Evolutionary conservation across 768 basidiomycete genomes (phyloP).

Genomic region (Xerocomellus chrysenteron): DNA sequence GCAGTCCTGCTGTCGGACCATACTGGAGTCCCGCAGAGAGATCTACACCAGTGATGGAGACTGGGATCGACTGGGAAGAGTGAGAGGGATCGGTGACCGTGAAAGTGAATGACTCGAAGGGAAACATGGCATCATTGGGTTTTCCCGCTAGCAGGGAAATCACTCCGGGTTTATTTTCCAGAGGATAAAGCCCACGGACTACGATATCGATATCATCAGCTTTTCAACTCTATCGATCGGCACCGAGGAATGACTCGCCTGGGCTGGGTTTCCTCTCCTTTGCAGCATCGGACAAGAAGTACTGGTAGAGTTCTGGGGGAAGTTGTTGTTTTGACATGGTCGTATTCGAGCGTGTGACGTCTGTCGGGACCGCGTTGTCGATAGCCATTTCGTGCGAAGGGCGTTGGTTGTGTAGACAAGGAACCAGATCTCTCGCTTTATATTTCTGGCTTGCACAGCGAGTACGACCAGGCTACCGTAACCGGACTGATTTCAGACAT

Average conservation of each 20-base stretch:
- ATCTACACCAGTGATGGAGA: slow-evolving; percentile 58
- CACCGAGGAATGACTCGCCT: slow-evolving; percentile 42
- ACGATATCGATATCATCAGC: slow-evolving; percentile 2
- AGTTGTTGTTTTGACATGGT: slow-evolving; percentile 29
- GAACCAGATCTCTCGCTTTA: background rate
- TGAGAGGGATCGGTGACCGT: slow-evolving; percentile 52
- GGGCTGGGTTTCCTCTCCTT: slow-evolving; percentile 63
- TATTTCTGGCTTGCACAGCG: background rate
- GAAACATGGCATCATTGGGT: slow-evolving; percentile 89
- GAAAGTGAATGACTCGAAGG: slow-evolving; percentile 79
- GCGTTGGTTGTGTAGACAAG: background rate
- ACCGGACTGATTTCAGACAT: background rate
- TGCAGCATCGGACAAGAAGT: slow-evolving; percentile 61
- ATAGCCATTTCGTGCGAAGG: slow-evolving; percentile 8
- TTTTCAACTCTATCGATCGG: background rate
- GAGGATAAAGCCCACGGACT: slow-evolving; percentile 72
- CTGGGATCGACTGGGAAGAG: slow-evolving; percentile 41
- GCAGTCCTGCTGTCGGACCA: slow-evolving; percentile 66
- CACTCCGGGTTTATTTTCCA: slow-evolving; percentile 75
- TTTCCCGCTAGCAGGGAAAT: slow-evolving; percentile 88
- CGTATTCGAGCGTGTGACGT: background rate
- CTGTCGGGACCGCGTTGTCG: background rate
- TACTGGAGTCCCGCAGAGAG: slow-evolving; percentile 76
- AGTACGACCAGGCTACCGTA: background rate
- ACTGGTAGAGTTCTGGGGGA: slow-evolving; percentile 52